A percentile compares a stretch with the other conserved stretches of the same genome.
Evolutionary conservation across 2,329 filamentous ascomycete species (phyloP).

Genomic region (Tetracladium maxilliforme): DNA sequence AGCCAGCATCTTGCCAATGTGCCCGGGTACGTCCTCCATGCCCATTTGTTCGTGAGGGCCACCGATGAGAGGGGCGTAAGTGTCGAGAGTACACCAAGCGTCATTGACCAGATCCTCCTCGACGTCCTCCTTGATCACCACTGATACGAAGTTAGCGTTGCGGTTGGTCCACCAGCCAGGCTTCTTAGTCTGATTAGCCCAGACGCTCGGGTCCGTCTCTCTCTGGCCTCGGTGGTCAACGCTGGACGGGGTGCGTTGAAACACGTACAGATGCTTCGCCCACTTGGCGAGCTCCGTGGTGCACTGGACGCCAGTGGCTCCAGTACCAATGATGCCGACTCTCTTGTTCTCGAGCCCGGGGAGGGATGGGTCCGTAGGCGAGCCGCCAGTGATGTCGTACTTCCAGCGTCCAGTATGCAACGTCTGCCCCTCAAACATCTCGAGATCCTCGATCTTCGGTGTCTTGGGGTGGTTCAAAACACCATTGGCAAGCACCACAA

Average conservation of each 20-base stretch:
- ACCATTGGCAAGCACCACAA: slow-evolving; percentile 22
- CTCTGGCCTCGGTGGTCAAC: slow-evolving; percentile 22
- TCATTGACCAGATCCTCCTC: slow-evolving; percentile 30
- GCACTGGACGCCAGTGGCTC: slow-evolving; percentile 11
- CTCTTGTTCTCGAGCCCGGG: slow-evolving; percentile 12
- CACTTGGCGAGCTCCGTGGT: slow-evolving; percentile 26
- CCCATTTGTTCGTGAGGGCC: slow-evolving; percentile 15
- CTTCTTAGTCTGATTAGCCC: slow-evolving; percentile 14
- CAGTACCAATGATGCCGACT: slow-evolving; percentile 12
- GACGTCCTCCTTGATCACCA: slow-evolving; percentile 11
- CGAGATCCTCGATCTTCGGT: slow-evolving; percentile 21
- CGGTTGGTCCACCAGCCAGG: slow-evolving; percentile 34
- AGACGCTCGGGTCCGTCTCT: slow-evolving; percentile 25
- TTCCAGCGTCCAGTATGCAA: slow-evolving; percentile 30
- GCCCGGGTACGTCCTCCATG: slow-evolving; percentile 18
- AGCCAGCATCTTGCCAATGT: slow-evolving; percentile 20
- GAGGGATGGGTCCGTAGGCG: slow-evolving; percentile 12
- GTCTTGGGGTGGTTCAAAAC: slow-evolving; percentile 28
- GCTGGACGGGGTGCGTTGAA: slow-evolving; percentile 36
- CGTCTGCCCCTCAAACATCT: slow-evolving; percentile 19
- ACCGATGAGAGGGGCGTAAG: slow-evolving; percentile 22
- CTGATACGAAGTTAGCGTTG: slow-evolving; percentile 25
- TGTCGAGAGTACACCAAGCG: slow-evolving; percentile 26
- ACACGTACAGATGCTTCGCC: slow-evolving; percentile 34
- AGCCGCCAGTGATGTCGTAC: slow-evolving; percentile 23